Percentiles rank a stretch among this genome's conserved stretches.
These are phyloP conservation scores for Lactifluus volemus DNA, from an alignment of 768 basidiomycete genomes.

Conservation along the genomic window DNA sequence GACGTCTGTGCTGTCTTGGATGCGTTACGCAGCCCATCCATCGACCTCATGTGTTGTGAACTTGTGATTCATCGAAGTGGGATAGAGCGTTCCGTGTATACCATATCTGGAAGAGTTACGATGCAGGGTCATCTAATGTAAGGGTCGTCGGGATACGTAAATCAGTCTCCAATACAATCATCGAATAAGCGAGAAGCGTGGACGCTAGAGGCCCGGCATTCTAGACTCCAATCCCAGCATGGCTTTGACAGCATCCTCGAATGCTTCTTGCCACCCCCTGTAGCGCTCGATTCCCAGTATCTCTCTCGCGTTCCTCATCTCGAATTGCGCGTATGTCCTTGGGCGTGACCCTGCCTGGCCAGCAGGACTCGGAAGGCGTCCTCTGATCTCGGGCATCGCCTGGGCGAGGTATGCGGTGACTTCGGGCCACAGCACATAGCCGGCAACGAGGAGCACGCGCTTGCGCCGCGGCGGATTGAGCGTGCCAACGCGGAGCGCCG, in stretches of 20 bases:
- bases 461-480: slow-evolving; percentile 1
- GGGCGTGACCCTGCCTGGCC: background rate
- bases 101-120: background rate
- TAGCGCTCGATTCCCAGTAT: slow-evolving; percentile 4
- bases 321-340: slow-evolving; percentile 3
- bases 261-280: slow-evolving; percentile 6
- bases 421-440: slow-evolving; percentile 11
- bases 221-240: slow-evolving; percentile 2
- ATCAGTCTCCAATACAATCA: background rate
- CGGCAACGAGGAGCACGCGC: slow-evolving; percentile 12
- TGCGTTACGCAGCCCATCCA: too few species aligned
- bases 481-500: slow-evolving; percentile 5
- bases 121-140: background rate
- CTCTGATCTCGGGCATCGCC: slow-evolving; percentile 5
- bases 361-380: slow-evolving; percentile 5
- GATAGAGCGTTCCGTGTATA: background rate
- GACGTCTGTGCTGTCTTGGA: too few species aligned
- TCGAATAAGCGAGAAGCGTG: background rate
- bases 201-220: background rate
- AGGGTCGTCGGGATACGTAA: background rate
- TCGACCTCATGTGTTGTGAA: background rate
- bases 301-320: slow-evolving; percentile 8
- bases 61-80: background rate
- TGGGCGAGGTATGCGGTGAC: slow-evolving; percentile 3
- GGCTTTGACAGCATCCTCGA: slow-evolving; percentile 9